Conservation (phyloP, 2,329 filamentous ascomycete species). For the Dothistroma pini region DNA sequence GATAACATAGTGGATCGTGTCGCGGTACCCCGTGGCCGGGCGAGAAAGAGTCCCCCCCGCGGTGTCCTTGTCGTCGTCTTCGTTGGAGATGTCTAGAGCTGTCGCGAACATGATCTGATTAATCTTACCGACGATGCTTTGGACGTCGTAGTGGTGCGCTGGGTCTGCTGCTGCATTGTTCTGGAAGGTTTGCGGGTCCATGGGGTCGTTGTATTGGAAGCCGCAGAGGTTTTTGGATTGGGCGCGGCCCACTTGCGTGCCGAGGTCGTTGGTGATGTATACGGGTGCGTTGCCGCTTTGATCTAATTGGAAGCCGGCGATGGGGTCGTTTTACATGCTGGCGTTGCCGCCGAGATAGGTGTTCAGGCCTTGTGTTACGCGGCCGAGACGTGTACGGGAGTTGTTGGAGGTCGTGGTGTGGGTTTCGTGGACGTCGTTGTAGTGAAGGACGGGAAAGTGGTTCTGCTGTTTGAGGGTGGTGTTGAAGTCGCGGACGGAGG, state of each 20-base stretch:
- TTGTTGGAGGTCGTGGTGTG: conserved; percentile 4
- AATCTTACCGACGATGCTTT: conserved; percentile 14
- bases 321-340: conserved; percentile 10
- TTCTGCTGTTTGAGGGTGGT: conserved; percentile 12
- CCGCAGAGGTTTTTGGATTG: conserved; percentile 12
- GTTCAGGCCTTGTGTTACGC: conserved; percentile 14
- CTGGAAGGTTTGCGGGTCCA: conserved; percentile 7
- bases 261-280: conserved; percentile 17
- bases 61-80: conserved; percentile 15
- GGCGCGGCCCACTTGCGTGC: conserved; percentile 4
- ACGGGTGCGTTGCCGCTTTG: conserved; percentile 15
- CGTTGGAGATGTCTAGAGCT: conserved; percentile 16
- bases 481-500: conserved; percentile 16
- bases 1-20: conserved; percentile 30
- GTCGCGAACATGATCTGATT: conserved; percentile 26
- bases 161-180: conserved; percentile 8
- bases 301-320: conserved; percentile 8
- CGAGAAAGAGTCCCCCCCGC: conserved; percentile 3
- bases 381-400: conserved; percentile 14
- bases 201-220: conserved; percentile 16
- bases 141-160: conserved; percentile 10
- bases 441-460: conserved; percentile 11
- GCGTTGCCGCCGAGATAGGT: conserved; percentile 20
- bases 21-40: conserved; percentile 16
- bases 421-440: conserved; percentile 16